Percentiles rank a stretch among this genome's conserved stretches.
phyloP scores from a whole-genome alignment of 345 rosid genomes.

The Nasturtium officinale region DNA sequence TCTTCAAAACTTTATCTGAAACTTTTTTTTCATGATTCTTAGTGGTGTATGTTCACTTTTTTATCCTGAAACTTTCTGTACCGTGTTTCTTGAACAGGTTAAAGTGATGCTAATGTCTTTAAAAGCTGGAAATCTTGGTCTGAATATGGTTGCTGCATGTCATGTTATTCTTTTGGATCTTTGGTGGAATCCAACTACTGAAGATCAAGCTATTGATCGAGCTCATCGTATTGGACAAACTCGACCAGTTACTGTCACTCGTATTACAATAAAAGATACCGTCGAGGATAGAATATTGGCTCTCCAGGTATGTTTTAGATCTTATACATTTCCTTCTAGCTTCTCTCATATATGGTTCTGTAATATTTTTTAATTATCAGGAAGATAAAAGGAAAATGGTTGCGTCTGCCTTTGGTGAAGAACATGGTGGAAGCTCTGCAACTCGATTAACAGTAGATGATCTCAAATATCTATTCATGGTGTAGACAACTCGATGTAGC shows the following conservation, averaged over 20 bases:
- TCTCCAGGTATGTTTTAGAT: conserved; percentile 68
- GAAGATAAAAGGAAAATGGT: conserved; percentile 97
- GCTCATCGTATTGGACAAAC: conserved; percentile 99
- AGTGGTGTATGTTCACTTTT: conserved; percentile 1
- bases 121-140: conserved; percentile 96
- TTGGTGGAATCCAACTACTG: conserved; percentile 96
- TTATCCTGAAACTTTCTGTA: conserved; percentile 24
- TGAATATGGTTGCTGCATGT: conserved; percentile 96
- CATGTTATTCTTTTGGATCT: conserved; percentile 94
- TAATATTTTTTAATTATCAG: conserved; percentile 45
- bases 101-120: conserved; percentile 91
- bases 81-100: conserved; percentile 50
- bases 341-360: conserved; percentile 25
- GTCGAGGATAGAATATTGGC: conserved; percentile 87
- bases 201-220: conserved; percentile 62
- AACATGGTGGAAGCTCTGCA: conserved; percentile 70
- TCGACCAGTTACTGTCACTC: conserved; percentile 87
- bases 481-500: conserved; percentile 37
- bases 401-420: conserved; percentile 98
- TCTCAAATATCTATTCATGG: conserved; percentile 68
- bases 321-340: neutral
- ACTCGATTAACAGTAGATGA: conserved; percentile 84
- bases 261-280: conserved; percentile 76
- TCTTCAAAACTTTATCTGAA: neutral
- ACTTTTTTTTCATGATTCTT: neutral